phyloP scores from a whole-genome alignment of 179 eudicot species.

The Beta corolliflora region DNA sequence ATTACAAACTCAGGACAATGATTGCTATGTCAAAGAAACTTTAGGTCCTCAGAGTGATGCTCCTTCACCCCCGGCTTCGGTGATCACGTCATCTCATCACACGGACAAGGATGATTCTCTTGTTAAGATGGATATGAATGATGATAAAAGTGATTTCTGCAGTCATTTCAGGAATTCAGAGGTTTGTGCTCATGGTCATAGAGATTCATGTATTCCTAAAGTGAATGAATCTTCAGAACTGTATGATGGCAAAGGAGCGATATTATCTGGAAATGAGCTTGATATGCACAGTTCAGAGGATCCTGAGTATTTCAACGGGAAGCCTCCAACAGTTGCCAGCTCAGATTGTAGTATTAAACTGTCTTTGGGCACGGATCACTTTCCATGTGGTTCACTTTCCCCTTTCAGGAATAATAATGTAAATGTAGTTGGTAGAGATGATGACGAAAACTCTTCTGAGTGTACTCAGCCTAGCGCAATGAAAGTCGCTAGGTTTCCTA shows the following conservation, averaged over 20 bases:
- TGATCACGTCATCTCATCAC: slow-evolving; percentile 48
- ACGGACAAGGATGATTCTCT: slow-evolving; percentile 46
- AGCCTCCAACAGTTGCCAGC: slow-evolving; percentile 43
- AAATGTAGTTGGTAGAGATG: slow-evolving; percentile 82
- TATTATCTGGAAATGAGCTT: slow-evolving; percentile 32
- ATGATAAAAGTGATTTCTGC: slow-evolving; percentile 38
- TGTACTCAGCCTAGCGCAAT: slow-evolving; percentile 58
- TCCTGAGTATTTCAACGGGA: slow-evolving; percentile 36
- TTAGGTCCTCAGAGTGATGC: slow-evolving; percentile 32
- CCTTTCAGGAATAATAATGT: slow-evolving; percentile 50
- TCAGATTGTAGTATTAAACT: slow-evolving; percentile 51
- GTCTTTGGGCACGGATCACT: slow-evolving; percentile 37
- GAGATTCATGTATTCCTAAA: slow-evolving; percentile 38
- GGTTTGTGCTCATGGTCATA: slow-evolving; percentile 17
- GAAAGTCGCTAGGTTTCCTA: slow-evolving; percentile 50
- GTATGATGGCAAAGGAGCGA: slow-evolving; percentile 33
- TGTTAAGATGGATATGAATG: slow-evolving; percentile 38
- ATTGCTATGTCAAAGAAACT: slow-evolving; percentile 31
- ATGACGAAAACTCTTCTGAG: slow-evolving; percentile 86
- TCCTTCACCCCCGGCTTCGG: slow-evolving; percentile 49
- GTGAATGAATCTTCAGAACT: slow-evolving; percentile 24
- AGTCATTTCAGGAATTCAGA: slow-evolving; percentile 33
- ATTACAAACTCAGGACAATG: slow-evolving; percentile 31
- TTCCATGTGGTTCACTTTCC: slow-evolving; percentile 46
- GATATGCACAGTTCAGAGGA: slow-evolving; percentile 42